Evolutionary conservation across 1,284 basidiomycete species (phyloP), one percentile per base, ranked within the genome.

Genomic region (Tilletiaria anomala): DNA sequence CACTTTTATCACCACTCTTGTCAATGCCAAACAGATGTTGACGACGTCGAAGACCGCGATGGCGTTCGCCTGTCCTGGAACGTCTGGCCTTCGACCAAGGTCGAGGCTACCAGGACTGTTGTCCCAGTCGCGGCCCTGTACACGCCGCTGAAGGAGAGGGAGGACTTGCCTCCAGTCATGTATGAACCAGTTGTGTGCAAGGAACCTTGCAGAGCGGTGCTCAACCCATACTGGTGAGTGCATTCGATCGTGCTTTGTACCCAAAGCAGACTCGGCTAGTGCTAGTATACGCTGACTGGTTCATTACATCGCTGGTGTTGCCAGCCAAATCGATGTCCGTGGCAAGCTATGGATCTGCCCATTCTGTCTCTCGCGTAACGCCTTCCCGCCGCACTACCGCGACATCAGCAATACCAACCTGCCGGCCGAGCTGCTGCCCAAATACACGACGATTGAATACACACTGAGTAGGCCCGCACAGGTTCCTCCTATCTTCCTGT

Each of bases 311-410:
- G n/a, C n/a, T n/a, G n/a, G n/a, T n/a, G n/a, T n/a, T n/a, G n/a
- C n/a, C n/a, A n/a, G n/a, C 70, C 91, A 96, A 74, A 89, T 97
- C 68, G 91, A 97, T 70, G 85, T 96, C 47, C 79, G 93, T 56
- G 89, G 85, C 53, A 97, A 96, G 72, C 78, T 97, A 43, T 97
- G 91, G 91, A 96, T 97, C 61, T 97, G 91, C 67, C 91, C 91
- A 3, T 97, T 97, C 73, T 97, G 91, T 71, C 74, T 96, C 44
- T 82, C 85, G 41, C 80, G 91, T 49, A 97, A 96, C 69, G 80
- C 89, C 2, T 96, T 97, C 72, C 91, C 91, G 6, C 86, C 88
- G 0, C 91, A 97, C 70, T 97, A 97, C 76, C 93, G 94, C 72
- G 91, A 97, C 69, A 93, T 97, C 57, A 88, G 87, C 47, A 85